Percentiles rank a stretch among this genome's conserved stretches.
These are phyloP conservation scores for Scedosporium boydii DNA, from an alignment of 2,329 filamentous ascomycete species.

Conservation along the genomic window DNA sequence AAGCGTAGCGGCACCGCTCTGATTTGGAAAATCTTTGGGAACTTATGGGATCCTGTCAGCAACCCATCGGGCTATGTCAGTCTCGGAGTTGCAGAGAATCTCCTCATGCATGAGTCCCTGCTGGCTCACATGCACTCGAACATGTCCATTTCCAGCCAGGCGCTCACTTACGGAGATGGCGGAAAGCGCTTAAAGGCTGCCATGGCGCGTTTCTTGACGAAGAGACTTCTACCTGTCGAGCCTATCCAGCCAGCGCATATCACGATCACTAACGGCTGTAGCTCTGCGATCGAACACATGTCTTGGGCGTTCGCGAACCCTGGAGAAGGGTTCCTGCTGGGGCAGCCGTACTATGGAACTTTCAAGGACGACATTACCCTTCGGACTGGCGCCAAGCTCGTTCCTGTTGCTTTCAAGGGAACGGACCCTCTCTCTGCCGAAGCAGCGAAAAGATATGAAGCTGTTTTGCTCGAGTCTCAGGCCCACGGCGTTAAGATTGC, in stretches of 20 bases:
- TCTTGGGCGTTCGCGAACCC: constrained; percentile 29
- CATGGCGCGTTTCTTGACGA: constrained; percentile 26
- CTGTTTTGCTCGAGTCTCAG: constrained; percentile 27
- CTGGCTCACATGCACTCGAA: constrained; percentile 29
- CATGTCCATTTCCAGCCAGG: constrained; percentile 18
- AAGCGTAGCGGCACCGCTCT: neutral
- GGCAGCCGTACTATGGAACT: constrained; percentile 36
- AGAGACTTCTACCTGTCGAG: constrained; percentile 18
- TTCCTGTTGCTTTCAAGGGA: constrained; percentile 32
- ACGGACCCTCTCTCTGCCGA: constrained; percentile 31
- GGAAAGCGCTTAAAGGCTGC: constrained; percentile 20
- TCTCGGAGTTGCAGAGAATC: constrained; percentile 43
- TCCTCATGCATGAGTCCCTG: constrained; percentile 37
- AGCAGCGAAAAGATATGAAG: constrained; percentile 34
- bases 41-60: constrained; percentile 30
- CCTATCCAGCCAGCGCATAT: constrained; percentile 23
- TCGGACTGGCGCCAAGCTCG: constrained; percentile 30
- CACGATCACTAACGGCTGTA: constrained; percentile 29
- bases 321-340: constrained; percentile 29
- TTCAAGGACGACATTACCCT: constrained; percentile 35
- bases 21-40: constrained; percentile 30
- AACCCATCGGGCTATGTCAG: constrained; percentile 37
- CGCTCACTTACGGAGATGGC: constrained; percentile 32
- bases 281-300: constrained; percentile 28
- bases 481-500: constrained; percentile 29